Percentiles rank a stretch among this genome's conserved stretches.
phyloP scores from a whole-genome alignment of 495 filamentous ascomycete genomes.

The Neurospora discreta region DNA sequence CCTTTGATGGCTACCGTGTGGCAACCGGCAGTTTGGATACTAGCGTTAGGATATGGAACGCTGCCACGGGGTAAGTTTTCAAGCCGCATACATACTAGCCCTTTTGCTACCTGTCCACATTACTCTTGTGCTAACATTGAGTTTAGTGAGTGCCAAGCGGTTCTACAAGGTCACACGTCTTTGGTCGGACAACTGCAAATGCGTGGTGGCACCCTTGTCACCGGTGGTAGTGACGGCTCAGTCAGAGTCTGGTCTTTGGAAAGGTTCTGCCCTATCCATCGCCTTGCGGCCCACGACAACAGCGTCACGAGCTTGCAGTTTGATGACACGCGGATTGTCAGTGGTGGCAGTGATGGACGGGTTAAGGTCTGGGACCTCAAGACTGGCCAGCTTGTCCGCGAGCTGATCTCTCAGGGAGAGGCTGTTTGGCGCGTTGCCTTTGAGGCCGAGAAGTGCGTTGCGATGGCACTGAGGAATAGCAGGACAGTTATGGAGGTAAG shows the following conservation, averaged over 20 bases:
- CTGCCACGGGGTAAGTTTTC: slow-evolving; percentile 61
- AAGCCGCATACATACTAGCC: background rate
- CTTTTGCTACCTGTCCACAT: background rate
- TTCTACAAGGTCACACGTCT: slow-evolving; percentile 93
- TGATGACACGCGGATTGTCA: slow-evolving; percentile 87
- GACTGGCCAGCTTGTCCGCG: slow-evolving; percentile 79
- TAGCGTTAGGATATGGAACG: slow-evolving; percentile 95
- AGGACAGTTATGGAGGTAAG: slow-evolving; percentile 95
- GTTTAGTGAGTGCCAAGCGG: slow-evolving; percentile 66
- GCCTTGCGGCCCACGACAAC: slow-evolving; percentile 95
- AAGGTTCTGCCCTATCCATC: slow-evolving; percentile 80
- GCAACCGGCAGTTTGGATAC: slow-evolving; percentile 97
- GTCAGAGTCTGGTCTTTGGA: slow-evolving; percentile 92
- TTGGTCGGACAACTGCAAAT: slow-evolving; percentile 96
- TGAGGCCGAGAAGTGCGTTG: slow-evolving; percentile 94
- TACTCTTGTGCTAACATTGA: slow-evolving; percentile 9
- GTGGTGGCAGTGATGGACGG: slow-evolving; percentile 86
- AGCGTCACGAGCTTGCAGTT: slow-evolving; percentile 96
- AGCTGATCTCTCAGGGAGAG: slow-evolving; percentile 80
- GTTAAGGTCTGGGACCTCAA: slow-evolving; percentile 97
- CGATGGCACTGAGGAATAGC: slow-evolving; percentile 73
- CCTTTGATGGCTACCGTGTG: slow-evolving; percentile 84
- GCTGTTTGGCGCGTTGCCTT: slow-evolving; percentile 97
- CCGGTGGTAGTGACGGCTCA: slow-evolving; percentile 89
- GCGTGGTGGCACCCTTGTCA: slow-evolving; percentile 86